Evolutionary conservation across 2,329 filamentous ascomycete genomes (phyloP), one percentile per base, ranked within the genome.

Genomic region (Exophiala mesophila): DNA sequence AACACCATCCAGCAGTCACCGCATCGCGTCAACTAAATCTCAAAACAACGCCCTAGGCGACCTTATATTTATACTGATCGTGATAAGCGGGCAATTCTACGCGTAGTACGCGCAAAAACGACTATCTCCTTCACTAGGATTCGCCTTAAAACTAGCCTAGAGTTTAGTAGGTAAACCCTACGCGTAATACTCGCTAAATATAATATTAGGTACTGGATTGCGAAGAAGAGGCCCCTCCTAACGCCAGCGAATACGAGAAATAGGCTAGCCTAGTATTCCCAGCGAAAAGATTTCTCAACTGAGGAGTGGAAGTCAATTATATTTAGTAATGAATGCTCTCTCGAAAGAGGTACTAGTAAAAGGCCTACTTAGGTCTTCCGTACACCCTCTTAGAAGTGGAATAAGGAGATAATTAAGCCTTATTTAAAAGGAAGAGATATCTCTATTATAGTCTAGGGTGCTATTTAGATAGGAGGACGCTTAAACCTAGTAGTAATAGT

Each of bases 381-480:
- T 8, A 44, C 36, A 12, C 39, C 41, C 10, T 10, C 29, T 9
- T 21, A 57, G 34, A 52, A 55, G 44, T 58, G 33, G 39, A 36
- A 47, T 38, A 39, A 23, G 24, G 32, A 40, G 9, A 56, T 50
- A 32, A 45, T 57, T 21, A 34, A 42, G 6, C 26, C 48, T 12
- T 32, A 40, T 24, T 33, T 35, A 12, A 54, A 44, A 32, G 20
- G 37, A 2, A 45, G 53, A 23, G 38, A 41, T 21, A 38, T 47
- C 9, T 24, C 20, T 3, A 26, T 55, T 23, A 56, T 57, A 35
- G 46, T 55, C n/a, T 57, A 36, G 54, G 54, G 21, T 12, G 37
- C 42, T 10, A 49, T 57, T 20, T 52, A 38, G 41, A 13, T 44
- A 3, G 35, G 39, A 45, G 28, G 39, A 42, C 35, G 49, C 12